Conservation (phyloP, 257 asterid genomes). For the Coffea eugenioides region DNA sequence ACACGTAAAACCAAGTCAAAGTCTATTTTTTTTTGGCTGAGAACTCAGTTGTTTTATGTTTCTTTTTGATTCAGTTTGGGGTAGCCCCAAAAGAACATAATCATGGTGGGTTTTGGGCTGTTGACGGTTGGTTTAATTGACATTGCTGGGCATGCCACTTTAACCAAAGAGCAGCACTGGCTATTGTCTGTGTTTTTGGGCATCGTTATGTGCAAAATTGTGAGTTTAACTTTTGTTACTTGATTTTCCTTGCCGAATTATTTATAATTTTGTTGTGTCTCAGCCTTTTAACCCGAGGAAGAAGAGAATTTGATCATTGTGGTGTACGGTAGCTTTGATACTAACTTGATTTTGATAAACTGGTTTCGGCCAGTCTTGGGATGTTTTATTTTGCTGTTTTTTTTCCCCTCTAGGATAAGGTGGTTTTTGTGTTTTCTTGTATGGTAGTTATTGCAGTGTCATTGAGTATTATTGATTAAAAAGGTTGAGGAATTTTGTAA, state of each 20-base stretch:
- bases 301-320: not conserved
- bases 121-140: conserved; percentile 32
- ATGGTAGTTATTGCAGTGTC: not conserved
- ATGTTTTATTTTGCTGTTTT: not conserved
- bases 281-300: not conserved
- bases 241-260: not conserved
- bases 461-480: not conserved
- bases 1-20: not conserved
- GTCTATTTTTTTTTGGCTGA: not conserved
- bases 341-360: not conserved
- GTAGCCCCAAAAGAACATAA: conserved; percentile 10
- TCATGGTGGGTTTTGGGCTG: conserved; percentile 34
- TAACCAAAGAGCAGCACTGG: conserved; percentile 57
- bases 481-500: not conserved
- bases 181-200: conserved; percentile 58
- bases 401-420: not conserved
- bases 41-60: too few species aligned
- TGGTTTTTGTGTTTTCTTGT: not conserved
- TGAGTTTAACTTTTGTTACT: conserved; percentile 30
- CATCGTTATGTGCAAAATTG: conserved; percentile 79
- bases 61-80: not conserved
- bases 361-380: not conserved
- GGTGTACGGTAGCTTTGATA: not conserved
- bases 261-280: conserved; percentile 10
- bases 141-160: conserved; percentile 43